These are phyloP conservation scores for Zygosaccharomyces rouxii DNA, from an alignment of 805 yeast genomes.

Conservation along the genomic window DNA sequence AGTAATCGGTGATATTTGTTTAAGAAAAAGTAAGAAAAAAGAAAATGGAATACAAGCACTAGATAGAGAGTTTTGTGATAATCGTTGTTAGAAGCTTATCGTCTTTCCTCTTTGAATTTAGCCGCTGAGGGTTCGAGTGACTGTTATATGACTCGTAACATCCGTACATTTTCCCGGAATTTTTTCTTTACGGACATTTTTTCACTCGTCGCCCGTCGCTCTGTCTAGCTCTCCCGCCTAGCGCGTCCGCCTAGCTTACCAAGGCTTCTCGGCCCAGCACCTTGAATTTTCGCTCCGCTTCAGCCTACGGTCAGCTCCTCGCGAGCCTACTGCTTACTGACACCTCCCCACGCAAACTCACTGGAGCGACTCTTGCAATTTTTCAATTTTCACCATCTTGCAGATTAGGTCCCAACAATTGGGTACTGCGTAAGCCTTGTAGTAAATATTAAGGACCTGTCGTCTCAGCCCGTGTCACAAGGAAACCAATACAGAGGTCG, in stretches of 20 bases:
- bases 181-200: background rate
- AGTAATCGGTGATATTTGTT: background rate
- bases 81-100: too few species aligned
- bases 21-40: too few species aligned
- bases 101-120: too few species aligned
- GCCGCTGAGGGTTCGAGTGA: too few species aligned
- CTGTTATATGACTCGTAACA: too few species aligned
- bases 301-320: background rate
- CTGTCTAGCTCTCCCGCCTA: background rate
- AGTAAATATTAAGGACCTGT: background rate
- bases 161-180: background rate
- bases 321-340: background rate
- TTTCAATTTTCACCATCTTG: conserved; percentile 5
- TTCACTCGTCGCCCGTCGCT: background rate
- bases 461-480: conserved; percentile 3
- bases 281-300: background rate
- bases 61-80: too few species aligned
- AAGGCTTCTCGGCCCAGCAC: background rate
- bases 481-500: conserved; percentile 5
- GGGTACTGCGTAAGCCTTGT: conserved; percentile 5
- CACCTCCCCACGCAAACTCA: background rate
- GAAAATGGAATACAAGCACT: too few species aligned
- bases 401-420: background rate
- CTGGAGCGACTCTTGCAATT: conserved; percentile 1
- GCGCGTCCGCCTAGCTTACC: background rate